A percentile compares a stretch with the other conserved stretches of the same genome.
These are phyloP conservation scores for Dryas drummondii DNA, from an alignment of 306 rosid genomes.

Conservation along the genomic window DNA sequence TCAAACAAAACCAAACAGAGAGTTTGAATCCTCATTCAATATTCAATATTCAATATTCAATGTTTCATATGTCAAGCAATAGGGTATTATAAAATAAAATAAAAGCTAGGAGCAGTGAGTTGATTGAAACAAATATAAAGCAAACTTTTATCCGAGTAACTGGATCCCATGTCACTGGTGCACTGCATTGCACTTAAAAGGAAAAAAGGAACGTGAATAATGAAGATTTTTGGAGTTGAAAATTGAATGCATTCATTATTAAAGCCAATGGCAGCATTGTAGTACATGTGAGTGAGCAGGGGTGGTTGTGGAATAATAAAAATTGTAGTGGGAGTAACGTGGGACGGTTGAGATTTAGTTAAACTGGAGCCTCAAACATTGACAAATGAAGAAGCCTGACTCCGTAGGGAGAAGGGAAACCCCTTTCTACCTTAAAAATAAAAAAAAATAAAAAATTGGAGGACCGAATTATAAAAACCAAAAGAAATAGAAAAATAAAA, in stretches of 20 bases:
- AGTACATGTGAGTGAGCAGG: conserved; percentile 1
- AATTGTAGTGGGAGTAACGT: conserved; percentile 39
- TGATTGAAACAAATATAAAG: no score
- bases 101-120: not conserved
- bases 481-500: not conserved
- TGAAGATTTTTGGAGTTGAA: conserved; percentile 1
- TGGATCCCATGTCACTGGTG: not conserved
- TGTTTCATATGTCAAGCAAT: not conserved
- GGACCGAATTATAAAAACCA: not conserved
- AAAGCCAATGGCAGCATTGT: conserved; percentile 19
- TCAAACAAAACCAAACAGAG: no score
- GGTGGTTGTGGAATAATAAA: conserved; percentile 31
- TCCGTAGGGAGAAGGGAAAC: conserved; percentile 71
- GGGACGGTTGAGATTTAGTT: conserved; percentile 63
- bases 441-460: not conserved
- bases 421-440: not conserved
- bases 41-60: no score
- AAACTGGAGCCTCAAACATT: conserved; percentile 73
- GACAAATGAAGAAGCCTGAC: conserved; percentile 48
- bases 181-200: not conserved
- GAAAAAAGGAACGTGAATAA: not conserved
- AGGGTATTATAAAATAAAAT: not conserved
- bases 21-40: no score
- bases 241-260: no score
- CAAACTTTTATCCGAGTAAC: not conserved